Base-by-base conservation (phyloP, 306 rosid genomes). In the Ormosia semicastrata region DNA sequence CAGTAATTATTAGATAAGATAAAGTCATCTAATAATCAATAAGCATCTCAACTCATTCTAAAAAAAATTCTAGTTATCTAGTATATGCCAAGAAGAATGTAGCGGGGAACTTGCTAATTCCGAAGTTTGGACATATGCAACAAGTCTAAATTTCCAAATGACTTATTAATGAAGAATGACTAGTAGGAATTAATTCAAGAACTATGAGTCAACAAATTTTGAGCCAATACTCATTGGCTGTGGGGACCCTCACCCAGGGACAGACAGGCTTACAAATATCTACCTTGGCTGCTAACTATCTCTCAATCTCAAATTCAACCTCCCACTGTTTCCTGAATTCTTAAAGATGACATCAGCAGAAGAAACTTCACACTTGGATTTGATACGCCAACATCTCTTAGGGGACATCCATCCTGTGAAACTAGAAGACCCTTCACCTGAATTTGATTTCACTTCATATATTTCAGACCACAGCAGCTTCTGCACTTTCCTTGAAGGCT, bases 361-460 rank as follows among this genome's bases (percentile, higher is more conserved):
- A 58, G 96, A 87, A 63, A 3, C 82, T 81, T 88, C 92, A 43
- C 68, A 87, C 36, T 71, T 94, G 46, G 94, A 92, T 40, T 76
- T 84, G 33, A 91, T 92, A 37, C 81, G 90, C 24, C 87, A 89
- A 29, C 90, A 91, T 46, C 96, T 92, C 13, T 87, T 94, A 32
- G 85, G 74, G 17, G 96, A 92, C 12, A 81, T 86, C 30, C 90
- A 41, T 17, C 88, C 88, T 6, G 77, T 93, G 6, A 93, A 93
- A 54, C 77, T 78, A 0, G 98, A 93, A 56, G 39, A 79, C 71
- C 84, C 87, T 66, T 47, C 24, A 8, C 78, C 86, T 64, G 85
- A 89, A 10, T 85, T 84, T 41, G 91, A 85, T 12, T 83, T 85
- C 85, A 29, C 15, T 36, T 87, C 90, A 41, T 74, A 41, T 37